Percentiles rank a stretch among this genome's conserved stretches.
phyloP scores from a whole-genome alignment of 2,329 filamentous ascomycete genomes.

The Penicillium sp. region DNA sequence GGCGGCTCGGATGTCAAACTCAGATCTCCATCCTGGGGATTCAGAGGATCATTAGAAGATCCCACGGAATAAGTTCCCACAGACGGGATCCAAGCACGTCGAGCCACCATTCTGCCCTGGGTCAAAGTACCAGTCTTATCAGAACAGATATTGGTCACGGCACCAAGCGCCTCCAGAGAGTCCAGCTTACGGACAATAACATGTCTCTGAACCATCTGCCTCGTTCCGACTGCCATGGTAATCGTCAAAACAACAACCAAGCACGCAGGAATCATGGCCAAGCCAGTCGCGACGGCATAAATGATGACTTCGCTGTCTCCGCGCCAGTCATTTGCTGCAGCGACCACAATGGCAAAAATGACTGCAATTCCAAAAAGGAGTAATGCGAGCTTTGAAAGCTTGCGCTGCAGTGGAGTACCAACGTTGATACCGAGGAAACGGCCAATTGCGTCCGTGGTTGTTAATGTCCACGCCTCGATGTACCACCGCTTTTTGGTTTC shows the following conservation, averaged over 20 bases:
- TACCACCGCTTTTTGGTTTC: conserved; percentile 56
- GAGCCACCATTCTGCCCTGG: conserved; percentile 65
- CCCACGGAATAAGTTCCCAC: conserved; percentile 60
- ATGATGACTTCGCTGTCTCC: conserved; percentile 62
- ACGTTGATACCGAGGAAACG: conserved; percentile 68
- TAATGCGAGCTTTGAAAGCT: conserved; percentile 67
- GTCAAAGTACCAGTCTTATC: conserved; percentile 64
- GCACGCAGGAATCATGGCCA: conserved; percentile 64
- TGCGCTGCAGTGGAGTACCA: conserved; percentile 69
- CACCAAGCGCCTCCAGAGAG: conserved; percentile 62
- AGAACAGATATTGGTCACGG: conserved; percentile 60
- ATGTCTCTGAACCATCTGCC: conserved; percentile 57
- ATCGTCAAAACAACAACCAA: conserved; percentile 68
- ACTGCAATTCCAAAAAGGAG: conserved; percentile 67
- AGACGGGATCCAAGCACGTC: conserved; percentile 60
- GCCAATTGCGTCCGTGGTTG: conserved; percentile 59
- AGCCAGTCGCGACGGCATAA: conserved; percentile 61
- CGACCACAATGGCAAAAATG: conserved; percentile 68
- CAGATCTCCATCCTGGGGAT: conserved; percentile 56
- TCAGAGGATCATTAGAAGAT: conserved; percentile 56
- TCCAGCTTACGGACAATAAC: conserved; percentile 61
- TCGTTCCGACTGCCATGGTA: conserved; percentile 65
- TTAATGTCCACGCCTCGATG: conserved; percentile 53
- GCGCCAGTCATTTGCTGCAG: conserved; percentile 63
- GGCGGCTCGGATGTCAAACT: conserved; percentile 40